A percentile compares a stretch with the other conserved stretches of the same genome.
Evolutionary conservation across 2,329 filamentous ascomycete genomes (phyloP).

Genomic region (Trichoderma sp.): DNA sequence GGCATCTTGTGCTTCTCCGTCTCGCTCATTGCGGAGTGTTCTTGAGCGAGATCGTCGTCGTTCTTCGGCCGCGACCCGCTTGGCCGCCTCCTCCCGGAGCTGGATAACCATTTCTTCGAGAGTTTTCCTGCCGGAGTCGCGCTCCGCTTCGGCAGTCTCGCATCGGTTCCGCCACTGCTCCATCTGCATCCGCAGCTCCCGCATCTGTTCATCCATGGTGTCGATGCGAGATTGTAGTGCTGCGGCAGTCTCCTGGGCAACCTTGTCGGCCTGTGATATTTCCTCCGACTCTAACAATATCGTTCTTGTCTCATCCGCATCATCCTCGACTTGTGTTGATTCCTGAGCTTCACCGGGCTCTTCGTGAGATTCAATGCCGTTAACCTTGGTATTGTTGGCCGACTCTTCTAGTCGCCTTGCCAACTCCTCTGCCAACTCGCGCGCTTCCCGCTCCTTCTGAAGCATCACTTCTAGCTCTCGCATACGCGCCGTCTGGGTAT

Average conservation of each 20-base stretch:
- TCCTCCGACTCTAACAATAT: background rate
- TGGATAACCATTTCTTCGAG: conserved; percentile 85
- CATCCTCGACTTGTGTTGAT: conserved; percentile 13
- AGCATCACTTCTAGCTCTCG: conserved; percentile 73
- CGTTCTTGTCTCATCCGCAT: background rate
- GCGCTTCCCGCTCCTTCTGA: conserved; percentile 73
- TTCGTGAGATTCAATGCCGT: conserved; percentile 30
- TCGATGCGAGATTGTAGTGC: conserved; percentile 66
- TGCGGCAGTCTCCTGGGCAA: conserved; percentile 29
- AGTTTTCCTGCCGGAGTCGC: conserved; percentile 66
- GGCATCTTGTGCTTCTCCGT: conserved; percentile 15
- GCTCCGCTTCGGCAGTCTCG: conserved; percentile 76
- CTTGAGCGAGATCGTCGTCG: conserved; percentile 40
- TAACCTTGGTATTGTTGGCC: conserved; percentile 33
- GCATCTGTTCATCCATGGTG: conserved; percentile 73
- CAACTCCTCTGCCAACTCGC: conserved; percentile 79
- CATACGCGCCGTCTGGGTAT: conserved; percentile 75
- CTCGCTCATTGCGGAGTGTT: background rate
- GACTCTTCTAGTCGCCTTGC: conserved; percentile 66
- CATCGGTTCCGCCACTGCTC: conserved; percentile 74
- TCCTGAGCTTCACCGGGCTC: conserved; percentile 25
- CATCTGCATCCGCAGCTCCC: conserved; percentile 74
- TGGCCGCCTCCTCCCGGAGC: conserved; percentile 65
- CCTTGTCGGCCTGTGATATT: background rate
- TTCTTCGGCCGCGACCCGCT: conserved; percentile 42